phyloP scores from a whole-genome alignment of 345 rosid species.

The Gossypium arboreum region DNA sequence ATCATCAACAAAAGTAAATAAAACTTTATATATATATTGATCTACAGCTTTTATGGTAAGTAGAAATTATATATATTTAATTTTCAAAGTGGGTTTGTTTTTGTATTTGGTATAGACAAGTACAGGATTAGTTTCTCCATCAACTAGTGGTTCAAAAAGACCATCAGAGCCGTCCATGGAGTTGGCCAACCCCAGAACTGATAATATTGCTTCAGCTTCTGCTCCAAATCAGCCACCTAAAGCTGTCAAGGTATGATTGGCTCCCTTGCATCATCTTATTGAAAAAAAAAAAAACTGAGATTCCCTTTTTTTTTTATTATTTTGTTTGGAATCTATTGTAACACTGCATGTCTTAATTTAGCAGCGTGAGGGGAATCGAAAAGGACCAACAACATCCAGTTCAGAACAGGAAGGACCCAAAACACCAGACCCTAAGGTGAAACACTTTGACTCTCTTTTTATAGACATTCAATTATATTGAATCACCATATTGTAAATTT shows the following conservation, averaged over 20 bases:
- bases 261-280: background rate
- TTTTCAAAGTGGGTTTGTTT: conserved; percentile 17
- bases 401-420: conserved; percentile 60
- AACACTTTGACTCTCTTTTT: conserved; percentile 5
- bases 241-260: conserved; percentile 41
- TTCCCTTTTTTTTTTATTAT: background rate
- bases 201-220: conserved; percentile 31
- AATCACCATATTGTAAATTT: background rate
- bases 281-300: conserved; percentile 15
- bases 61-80: background rate
- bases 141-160: conserved; percentile 47
- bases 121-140: conserved; percentile 39
- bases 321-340: conserved; percentile 8
- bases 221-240: conserved; percentile 34
- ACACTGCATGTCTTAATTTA: conserved; percentile 15
- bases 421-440: conserved; percentile 63
- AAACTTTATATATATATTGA: conserved; percentile 10
- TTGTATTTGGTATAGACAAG: conserved; percentile 32
- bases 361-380: conserved; percentile 56
- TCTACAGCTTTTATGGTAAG: background rate
- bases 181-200: conserved; percentile 40
- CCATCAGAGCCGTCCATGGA: conserved; percentile 58
- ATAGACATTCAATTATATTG: conserved; percentile 5
- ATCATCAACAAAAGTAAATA: conserved; percentile 34
- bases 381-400: conserved; percentile 43